These are phyloP conservation scores for Fusarium falciforme DNA, from an alignment of 2,329 filamentous ascomycete species.

Conservation along the genomic window DNA sequence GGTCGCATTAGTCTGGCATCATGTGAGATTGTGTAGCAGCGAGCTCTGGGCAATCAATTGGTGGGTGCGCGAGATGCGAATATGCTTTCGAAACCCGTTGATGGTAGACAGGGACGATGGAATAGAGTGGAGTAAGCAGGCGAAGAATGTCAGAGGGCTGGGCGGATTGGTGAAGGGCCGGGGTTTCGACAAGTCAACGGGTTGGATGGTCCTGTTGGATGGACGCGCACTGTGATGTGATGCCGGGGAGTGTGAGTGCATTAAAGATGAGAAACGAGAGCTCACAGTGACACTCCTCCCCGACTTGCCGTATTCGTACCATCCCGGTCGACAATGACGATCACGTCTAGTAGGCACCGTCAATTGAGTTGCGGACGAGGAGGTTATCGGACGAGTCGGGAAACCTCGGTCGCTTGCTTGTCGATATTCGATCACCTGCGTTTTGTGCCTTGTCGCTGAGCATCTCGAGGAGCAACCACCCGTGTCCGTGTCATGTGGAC, in stretches of 20 bases:
- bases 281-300: conserved; percentile 35
- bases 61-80: conserved; percentile 12
- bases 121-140: conserved; percentile 13
- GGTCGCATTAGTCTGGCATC: conserved; percentile 43
- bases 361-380: conserved; percentile 11
- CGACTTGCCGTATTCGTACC: conserved; percentile 34
- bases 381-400: conserved; percentile 18
- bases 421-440: conserved; percentile 26
- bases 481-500: conserved; percentile 34
- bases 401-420: conserved; percentile 27
- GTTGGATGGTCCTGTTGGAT: background rate
- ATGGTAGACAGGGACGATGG: conserved; percentile 17
- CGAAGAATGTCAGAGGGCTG: conserved; percentile 16
- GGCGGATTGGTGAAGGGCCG: conserved; percentile 35
- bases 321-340: conserved; percentile 24
- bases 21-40: conserved; percentile 43
- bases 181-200: conserved; percentile 7
- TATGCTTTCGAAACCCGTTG: conserved; percentile 31
- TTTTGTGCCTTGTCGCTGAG: conserved; percentile 11
- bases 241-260: conserved; percentile 26
- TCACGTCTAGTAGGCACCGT: conserved; percentile 20
- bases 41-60: conserved; percentile 29
- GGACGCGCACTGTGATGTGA: conserved; percentile 39
- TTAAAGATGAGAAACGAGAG: conserved; percentile 35
- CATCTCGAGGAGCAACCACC: conserved; percentile 29